Conservation (phyloP, 148 eudicot species). For the Rhododendron williamsianum region DNA sequence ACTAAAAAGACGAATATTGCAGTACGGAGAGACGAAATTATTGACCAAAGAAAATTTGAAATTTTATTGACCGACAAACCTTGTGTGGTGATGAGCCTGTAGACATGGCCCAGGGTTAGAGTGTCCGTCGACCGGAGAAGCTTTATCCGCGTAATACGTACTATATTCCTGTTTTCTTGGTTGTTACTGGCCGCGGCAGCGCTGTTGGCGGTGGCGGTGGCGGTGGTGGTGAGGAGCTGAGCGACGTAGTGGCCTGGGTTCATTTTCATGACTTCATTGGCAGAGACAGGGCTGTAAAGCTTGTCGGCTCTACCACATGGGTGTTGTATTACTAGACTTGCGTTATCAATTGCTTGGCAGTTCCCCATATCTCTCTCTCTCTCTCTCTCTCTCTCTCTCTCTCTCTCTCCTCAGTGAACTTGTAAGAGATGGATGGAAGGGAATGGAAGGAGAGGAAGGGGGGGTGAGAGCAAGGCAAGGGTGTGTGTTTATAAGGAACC, state of each 20-base stretch:
- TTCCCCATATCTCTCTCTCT: slow-evolving; percentile 63
- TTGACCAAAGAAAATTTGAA: not conserved
- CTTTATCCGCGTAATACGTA: slow-evolving; percentile 72
- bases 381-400: slow-evolving; percentile 9
- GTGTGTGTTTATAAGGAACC: not conserved
- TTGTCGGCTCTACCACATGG: slow-evolving; percentile 67
- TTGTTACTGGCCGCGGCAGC: not conserved
- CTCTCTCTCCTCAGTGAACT: slow-evolving; percentile 4
- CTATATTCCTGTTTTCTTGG: slow-evolving; percentile 22
- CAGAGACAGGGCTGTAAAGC: slow-evolving; percentile 50
- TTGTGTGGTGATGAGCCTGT: slow-evolving; percentile 78
- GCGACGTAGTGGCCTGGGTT: slow-evolving; percentile 95
- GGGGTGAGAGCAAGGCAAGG: not conserved
- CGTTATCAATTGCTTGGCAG: slow-evolving; percentile 93
- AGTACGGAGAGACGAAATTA: too few species aligned
- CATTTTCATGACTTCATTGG: slow-evolving; percentile 65
- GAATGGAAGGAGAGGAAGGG: not conserved
- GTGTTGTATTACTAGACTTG: slow-evolving; percentile 70
- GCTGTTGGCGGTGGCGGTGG: slow-evolving; percentile 40
- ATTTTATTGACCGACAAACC: slow-evolving; percentile 31
- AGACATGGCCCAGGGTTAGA: slow-evolving; percentile 77
- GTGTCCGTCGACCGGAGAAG: slow-evolving; percentile 78
- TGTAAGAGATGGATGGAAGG: not conserved
- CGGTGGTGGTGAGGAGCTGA: slow-evolving; percentile 78
- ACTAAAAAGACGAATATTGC: too few species aligned